Evolutionary conservation across 805 yeast species (phyloP), one percentile per base, ranked within the genome.

Genomic region (Kluyveromyces lactis): DNA sequence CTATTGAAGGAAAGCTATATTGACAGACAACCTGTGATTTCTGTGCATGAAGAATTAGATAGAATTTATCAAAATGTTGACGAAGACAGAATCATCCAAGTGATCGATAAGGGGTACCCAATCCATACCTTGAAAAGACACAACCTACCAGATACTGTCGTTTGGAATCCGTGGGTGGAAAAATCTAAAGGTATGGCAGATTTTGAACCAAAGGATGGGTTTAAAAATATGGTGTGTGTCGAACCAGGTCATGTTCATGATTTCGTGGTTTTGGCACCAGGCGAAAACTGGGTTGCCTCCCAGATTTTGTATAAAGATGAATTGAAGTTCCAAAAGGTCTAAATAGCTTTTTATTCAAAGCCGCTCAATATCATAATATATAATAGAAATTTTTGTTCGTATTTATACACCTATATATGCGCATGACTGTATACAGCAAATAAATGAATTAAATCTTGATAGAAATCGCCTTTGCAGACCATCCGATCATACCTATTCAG

Each of bases 91-190:
- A 45, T 71, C 5, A 65, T 85, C 29, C 86, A 81, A 55, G 79
- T 89, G 38, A 77, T 81, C 35, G 79, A 76, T 43, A 70, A 72
- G 41, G 92, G 90, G 33, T 72, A 76, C 46, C 89, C 86, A 6
- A 59, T 77, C 36, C 81, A 81, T 57, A 78, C 83, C 31, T 61
- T 90, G 26, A 67, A 73, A 39, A 72, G 95, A 55, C 64, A 64
- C 12, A 80, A 80, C 51, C 66, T 85, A 31, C 72, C 68, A 26
- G 83, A 77, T 47, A 65, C 73, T 26, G 97, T 92, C 36, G 97
- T 92, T 40, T 92, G 98, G 98, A 92, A 92, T 62, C 98, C 98
- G 27, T 92, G 97, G 98, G 68, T 75, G 48, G 72, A 81, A 41
- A 85, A 83, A 60, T 75, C 92, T n/a, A 68, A 65, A 18, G 79